Evolutionary conservation across 2,329 filamentous ascomycete species (phyloP), one percentile per base, ranked within the genome.

Genomic region (Orbilia quercus): DNA sequence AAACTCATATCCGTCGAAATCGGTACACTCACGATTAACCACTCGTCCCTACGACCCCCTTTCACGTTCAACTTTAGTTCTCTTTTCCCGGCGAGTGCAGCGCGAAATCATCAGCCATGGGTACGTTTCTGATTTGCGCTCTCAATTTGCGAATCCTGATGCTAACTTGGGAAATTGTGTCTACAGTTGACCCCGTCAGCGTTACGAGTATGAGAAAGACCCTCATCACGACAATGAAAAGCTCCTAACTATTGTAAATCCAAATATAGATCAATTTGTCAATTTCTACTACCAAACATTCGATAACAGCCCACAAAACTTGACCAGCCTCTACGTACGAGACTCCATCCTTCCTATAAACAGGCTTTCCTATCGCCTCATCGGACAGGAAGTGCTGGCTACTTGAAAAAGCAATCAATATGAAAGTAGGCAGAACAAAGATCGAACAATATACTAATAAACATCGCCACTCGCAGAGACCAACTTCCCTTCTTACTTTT

Each of bases 401-500:
- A n/a, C n/a, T n/a, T n/a, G n/a, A n/a, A n/a, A n/a, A n/a, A n/a
- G n/a, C n/a, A n/a, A n/a, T 36, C 16, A 42, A 14, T 23, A 2
- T 6, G n/a, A 22, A 55, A 69, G 28, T 9, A 31, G 28, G 28
- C 9, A 9, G 28, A 31, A 31, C 28, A 36, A 25, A 12, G 20
- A 64, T 54, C 42, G 58, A 18, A 18, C 20, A 40, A 34, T 64
- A 31, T 28, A 48, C 48, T 69, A 53, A 45, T 11, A 12, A 28
- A 74, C 38, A 75, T 16, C 22, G 36, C 48, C 23, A 50, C 40
- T 71, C 3, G 66, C 77, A 96, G 92, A 88, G 90, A 79, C 86
- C 90, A 2, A 82, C 89, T 74, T 98, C 95, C 53, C 96, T 96
- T 90, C 85, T 98, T 82, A 97, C 94, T 55, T 98, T 97, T 79